Evolutionary conservation across 1,284 basidiomycete species (phyloP).

Genomic region (Naganishia albida): DNA sequence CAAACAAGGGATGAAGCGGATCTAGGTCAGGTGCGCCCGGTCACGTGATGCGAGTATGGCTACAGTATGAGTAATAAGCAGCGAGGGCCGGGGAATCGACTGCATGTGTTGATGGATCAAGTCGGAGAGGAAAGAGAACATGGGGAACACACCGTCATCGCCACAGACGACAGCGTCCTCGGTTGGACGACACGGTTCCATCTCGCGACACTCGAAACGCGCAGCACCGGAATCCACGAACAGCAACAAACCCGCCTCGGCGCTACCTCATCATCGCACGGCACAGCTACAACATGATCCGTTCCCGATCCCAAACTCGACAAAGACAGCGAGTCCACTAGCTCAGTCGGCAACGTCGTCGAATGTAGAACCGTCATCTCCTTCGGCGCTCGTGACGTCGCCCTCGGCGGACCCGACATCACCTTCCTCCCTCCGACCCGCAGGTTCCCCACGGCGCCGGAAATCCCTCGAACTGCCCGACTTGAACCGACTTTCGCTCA

Average conservation of each 20-base stretch:
- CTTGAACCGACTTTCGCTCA: conserved; percentile 51
- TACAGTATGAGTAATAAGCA: conserved; percentile 7
- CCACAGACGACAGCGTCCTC: not conserved
- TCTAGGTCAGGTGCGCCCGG: not conserved
- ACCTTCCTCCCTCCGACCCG: conserved; percentile 42
- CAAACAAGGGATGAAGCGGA: no score
- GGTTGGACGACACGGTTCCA: conserved; percentile 1
- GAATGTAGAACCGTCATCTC: not conserved
- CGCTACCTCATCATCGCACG: conserved; percentile 14
- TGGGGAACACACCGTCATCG: conserved; percentile 31
- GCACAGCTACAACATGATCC: conserved; percentile 18
- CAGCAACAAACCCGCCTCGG: not conserved
- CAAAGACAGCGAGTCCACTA: not conserved
- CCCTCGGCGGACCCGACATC: conserved; percentile 43
- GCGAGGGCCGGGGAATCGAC: not conserved
- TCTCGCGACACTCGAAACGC: not conserved
- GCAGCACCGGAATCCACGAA: not conserved
- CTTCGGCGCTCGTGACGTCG: not conserved
- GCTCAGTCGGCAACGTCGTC: conserved; percentile 4
- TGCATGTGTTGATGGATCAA: not conserved
- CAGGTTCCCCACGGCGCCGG: conserved; percentile 45
- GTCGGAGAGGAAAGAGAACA: not conserved
- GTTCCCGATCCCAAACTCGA: not conserved
- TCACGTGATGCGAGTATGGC: no score
- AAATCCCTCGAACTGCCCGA: conserved; percentile 54